These are phyloP conservation scores for Fraxinus quadrangulata DNA, from an alignment of 257 asterid species.

Conservation along the genomic window DNA sequence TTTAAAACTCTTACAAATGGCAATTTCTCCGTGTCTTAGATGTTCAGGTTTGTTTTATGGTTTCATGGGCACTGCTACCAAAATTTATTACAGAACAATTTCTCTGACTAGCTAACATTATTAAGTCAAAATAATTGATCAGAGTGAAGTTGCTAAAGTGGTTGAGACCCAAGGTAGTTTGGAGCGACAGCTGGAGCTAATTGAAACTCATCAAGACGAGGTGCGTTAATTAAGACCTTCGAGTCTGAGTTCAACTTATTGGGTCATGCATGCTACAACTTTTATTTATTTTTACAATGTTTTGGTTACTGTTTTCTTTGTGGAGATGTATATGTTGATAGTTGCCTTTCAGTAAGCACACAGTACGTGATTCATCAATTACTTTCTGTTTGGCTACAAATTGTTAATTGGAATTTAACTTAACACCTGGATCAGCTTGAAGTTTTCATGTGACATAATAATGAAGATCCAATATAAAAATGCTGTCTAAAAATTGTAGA, in stretches of 20 bases:
- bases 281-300: not conserved
- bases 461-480: not conserved
- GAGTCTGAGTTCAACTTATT: conserved; percentile 10
- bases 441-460: not conserved
- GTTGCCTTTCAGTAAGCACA: no score
- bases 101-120: conserved; percentile 14
- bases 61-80: not conserved
- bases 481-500: not conserved
- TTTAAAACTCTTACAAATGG: conserved; percentile 4
- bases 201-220: conserved; percentile 98
- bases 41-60: conserved; percentile 12
- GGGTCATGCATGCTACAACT: not conserved
- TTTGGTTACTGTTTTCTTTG: not conserved
- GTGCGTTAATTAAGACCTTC: conserved; percentile 34
- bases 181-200: conserved; percentile 90
- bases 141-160: conserved; percentile 94
- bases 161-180: conserved; percentile 79
- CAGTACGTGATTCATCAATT: not conserved
- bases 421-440: not conserved
- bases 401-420: not conserved
- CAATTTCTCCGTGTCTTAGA: not conserved
- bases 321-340: no score
- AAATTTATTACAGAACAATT: not conserved
- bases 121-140: conserved; percentile 26
- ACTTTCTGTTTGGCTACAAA: not conserved